Evolutionary conservation across 768 basidiomycete genomes (phyloP).

Genomic region (Tricholoma saponaceum): DNA sequence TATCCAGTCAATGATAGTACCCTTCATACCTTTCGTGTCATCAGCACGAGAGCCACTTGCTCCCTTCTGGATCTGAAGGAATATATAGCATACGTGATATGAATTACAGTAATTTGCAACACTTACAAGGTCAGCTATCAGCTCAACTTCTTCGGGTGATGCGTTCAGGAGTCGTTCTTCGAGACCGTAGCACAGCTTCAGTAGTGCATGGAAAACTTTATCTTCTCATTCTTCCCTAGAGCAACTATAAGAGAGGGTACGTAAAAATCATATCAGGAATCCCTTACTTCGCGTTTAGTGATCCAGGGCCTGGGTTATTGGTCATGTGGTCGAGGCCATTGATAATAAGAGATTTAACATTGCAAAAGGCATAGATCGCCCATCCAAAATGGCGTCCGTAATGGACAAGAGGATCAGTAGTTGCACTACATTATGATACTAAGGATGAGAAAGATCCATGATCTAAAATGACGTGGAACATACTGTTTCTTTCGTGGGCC

Average conservation of each 20-base stretch:
- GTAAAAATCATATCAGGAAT: background rate
- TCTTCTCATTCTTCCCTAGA: too few relatives aligned
- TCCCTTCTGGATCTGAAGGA: slow-evolving; percentile 17
- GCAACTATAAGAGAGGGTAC: background rate
- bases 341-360: too few relatives aligned
- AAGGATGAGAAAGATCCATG: background rate
- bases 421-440: background rate
- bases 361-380: too few relatives aligned
- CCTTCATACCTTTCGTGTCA: too few relatives aligned
- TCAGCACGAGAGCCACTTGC: too few relatives aligned
- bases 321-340: slow-evolving; percentile 13
- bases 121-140: slow-evolving; percentile 14
- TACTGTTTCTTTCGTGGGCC: slow-evolving; percentile 4
- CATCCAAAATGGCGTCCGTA: slow-evolving; percentile 20
- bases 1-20: too few relatives aligned
- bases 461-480: background rate
- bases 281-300: slow-evolving; percentile 1
- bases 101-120: background rate
- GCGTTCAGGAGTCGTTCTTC: slow-evolving; percentile 11
- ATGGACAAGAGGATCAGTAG: too few relatives aligned
- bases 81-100: background rate
- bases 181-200: slow-evolving; percentile 2
- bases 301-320: slow-evolving; percentile 4
- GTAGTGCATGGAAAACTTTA: too few relatives aligned
- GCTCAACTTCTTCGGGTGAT: slow-evolving; percentile 18